Conservation (phyloP, 148 eudicot genomes). For the Rhododendron ferrugineum region DNA sequence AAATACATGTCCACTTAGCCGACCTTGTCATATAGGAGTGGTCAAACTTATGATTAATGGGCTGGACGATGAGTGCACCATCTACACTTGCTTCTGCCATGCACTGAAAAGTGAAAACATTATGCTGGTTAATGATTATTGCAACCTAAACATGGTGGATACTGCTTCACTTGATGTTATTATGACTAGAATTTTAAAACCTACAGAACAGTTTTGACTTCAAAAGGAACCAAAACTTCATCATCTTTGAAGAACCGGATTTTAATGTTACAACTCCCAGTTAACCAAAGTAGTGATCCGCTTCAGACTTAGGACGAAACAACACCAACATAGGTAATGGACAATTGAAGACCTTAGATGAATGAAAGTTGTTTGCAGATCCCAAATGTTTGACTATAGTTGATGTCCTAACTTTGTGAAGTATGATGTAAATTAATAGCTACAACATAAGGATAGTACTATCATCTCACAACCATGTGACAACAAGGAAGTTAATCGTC, state of each 20-base stretch:
- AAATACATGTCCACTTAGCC: not conserved
- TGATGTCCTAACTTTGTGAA: not conserved
- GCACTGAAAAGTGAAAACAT: slow-evolving; percentile 38
- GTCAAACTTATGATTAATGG: slow-evolving; percentile 85
- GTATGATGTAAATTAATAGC: not conserved
- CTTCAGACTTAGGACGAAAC: not conserved
- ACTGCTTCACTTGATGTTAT: not conserved
- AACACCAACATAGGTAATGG: not conserved
- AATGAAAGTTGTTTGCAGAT: not conserved
- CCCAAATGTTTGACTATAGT: not conserved
- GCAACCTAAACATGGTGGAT: not conserved
- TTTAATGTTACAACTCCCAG: not conserved
- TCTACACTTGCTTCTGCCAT: slow-evolving; percentile 83
- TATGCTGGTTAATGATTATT: not conserved
- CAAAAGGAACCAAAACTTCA: not conserved
- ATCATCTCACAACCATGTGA: not conserved
- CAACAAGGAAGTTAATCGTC: not conserved
- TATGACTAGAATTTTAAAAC: not conserved
- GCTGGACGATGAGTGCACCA: slow-evolving; percentile 92
- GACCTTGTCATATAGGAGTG: slow-evolving; percentile 92
- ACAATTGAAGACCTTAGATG: not conserved
- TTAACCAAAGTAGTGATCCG: not conserved
- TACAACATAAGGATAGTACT: not conserved
- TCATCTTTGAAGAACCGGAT: not conserved
- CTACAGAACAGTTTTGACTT: not conserved